These are phyloP conservation scores for Claviceps africana DNA, from an alignment of 2,329 filamentous ascomycete species.

Conservation along the genomic window DNA sequence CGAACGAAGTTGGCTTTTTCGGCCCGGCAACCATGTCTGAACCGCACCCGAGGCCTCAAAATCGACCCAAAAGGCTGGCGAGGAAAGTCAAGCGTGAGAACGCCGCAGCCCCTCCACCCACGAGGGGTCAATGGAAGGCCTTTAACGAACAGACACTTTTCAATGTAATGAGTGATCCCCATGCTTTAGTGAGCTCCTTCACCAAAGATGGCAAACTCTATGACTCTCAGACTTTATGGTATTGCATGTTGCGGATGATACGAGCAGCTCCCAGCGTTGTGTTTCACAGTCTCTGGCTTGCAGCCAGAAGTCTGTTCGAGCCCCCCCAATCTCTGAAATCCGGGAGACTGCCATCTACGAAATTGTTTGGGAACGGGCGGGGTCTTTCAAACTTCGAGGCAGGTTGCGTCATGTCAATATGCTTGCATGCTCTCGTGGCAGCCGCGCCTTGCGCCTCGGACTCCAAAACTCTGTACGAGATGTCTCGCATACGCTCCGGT, in stretches of 20 bases:
- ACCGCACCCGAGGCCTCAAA: conserved; percentile 7
- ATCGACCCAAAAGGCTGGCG: conserved; percentile 4
- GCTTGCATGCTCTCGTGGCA: conserved; percentile 48
- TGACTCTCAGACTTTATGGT: conserved; percentile 49
- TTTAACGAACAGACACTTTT: conserved; percentile 54
- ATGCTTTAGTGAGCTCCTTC: conserved; percentile 42
- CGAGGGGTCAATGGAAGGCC: conserved; percentile 36
- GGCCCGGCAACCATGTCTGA: conserved; percentile 17
- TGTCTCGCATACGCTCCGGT: conserved; percentile 45
- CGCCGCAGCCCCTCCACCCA: conserved; percentile 2
- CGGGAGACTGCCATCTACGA: conserved; percentile 18
- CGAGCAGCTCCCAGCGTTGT: conserved; percentile 43
- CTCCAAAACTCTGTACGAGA: conserved; percentile 36
- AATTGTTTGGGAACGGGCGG: conserved; percentile 2
- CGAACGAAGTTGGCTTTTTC: conserved; percentile 33
- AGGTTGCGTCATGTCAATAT: conserved; percentile 42
- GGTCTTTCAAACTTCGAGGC: conserved; percentile 31
- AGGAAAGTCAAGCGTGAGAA: conserved; percentile 2
- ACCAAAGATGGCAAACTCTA: conserved; percentile 35
- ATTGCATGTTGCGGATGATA: conserved; percentile 46
- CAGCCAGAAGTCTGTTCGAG: conserved; percentile 43
- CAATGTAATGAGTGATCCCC: conserved; percentile 45
- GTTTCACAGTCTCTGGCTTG: conserved; percentile 51
- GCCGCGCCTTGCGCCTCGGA: conserved; percentile 37
- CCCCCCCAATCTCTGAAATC: conserved; percentile 33